Percentiles rank a stretch among this genome's conserved stretches.
Evolutionary conservation across 2,329 filamentous ascomycete genomes (phyloP).

Genomic region (Fonsecaea multimorphosa): DNA sequence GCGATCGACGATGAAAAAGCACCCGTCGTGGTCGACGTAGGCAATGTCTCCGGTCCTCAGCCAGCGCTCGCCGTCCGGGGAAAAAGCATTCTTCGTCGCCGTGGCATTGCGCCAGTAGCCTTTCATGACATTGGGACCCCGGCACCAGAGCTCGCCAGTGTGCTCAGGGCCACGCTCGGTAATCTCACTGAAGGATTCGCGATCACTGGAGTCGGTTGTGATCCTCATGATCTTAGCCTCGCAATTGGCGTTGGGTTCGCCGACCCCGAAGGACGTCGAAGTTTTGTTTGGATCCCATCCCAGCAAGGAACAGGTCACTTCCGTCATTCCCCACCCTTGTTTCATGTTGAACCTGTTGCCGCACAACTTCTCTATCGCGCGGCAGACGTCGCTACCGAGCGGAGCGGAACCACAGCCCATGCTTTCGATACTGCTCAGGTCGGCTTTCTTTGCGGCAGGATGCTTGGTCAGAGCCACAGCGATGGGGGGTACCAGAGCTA

Average conservation of each 20-base stretch:
- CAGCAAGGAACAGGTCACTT: constrained; percentile 63
- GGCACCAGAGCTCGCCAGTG: constrained; percentile 57
- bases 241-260: constrained; percentile 71
- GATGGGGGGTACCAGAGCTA: constrained; percentile 56
- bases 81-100: constrained; percentile 60
- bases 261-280: constrained; percentile 60
- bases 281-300: constrained; percentile 64
- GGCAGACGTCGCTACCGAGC: constrained; percentile 60
- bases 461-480: constrained; percentile 42
- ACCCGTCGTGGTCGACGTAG: constrained; percentile 43
- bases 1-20: constrained; percentile 70
- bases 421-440: constrained; percentile 69
- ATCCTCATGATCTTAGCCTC: constrained; percentile 66
- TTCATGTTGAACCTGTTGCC: constrained; percentile 47
- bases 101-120: constrained; percentile 64
- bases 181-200: not conserved
- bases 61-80: constrained; percentile 56
- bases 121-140: constrained; percentile 63
- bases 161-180: not conserved
- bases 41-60: constrained; percentile 66
- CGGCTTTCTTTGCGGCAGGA: constrained; percentile 62
- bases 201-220: constrained; percentile 55
- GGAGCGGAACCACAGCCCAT: constrained; percentile 72
- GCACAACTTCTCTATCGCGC: constrained; percentile 56
- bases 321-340: constrained; percentile 85